Evolutionary conservation across 495 filamentous ascomycete species (phyloP).

Genomic region (Choiromyces venosus): DNA sequence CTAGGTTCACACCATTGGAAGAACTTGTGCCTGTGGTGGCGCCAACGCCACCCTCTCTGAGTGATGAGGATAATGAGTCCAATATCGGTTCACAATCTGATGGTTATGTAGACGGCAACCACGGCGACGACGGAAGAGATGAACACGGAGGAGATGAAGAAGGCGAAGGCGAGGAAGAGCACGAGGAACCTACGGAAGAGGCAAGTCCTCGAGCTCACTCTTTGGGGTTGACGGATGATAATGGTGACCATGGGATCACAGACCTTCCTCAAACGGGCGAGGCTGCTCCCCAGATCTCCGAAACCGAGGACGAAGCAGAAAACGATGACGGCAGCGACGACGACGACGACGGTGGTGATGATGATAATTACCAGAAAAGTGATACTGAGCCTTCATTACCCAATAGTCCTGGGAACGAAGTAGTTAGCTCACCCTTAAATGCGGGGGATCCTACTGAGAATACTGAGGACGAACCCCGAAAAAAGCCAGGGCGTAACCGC

Average conservation of each 20-base stretch:
- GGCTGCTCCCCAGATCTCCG: neutral
- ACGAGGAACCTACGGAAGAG: neutral
- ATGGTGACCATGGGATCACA: slow-evolving; percentile 1
- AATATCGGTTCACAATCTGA: neutral
- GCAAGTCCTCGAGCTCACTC: neutral
- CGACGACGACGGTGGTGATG: too few relatives aligned
- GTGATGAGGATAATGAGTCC: neutral
- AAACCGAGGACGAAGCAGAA: neutral
- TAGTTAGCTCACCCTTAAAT: neutral
- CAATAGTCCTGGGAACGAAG: neutral
- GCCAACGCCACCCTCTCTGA: neutral
- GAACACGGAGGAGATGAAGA: slow-evolving; percentile 7
- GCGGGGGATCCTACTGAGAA: neutral
- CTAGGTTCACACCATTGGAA: neutral
- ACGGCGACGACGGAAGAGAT: neutral
- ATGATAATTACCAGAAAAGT: neutral
- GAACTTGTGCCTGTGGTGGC: neutral
- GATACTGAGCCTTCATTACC: neutral
- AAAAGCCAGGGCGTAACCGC: neutral
- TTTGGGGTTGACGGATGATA: neutral
- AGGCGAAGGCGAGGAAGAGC: slow-evolving; percentile 2
- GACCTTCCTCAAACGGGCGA: slow-evolving; percentile 1
- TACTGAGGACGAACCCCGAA: neutral
- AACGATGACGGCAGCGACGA: neutral
- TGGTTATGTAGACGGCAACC: neutral